phyloP scores from a whole-genome alignment of 2,329 filamentous ascomycete species.

The Pseudocercospora pini-densiflorae region DNA sequence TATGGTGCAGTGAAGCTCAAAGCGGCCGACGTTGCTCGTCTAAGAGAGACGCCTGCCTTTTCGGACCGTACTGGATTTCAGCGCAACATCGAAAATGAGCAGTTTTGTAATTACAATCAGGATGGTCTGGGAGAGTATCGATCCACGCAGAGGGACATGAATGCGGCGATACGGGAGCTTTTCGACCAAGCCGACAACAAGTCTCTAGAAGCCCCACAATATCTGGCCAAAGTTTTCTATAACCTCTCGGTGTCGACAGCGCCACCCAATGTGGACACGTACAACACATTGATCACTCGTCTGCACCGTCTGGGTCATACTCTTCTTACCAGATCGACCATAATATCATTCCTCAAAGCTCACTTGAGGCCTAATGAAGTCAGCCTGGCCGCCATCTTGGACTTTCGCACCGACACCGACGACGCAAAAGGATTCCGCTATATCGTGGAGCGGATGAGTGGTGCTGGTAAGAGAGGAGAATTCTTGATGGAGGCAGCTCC shows the following conservation, averaged over 20 bases:
- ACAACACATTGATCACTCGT: conserved; percentile 72
- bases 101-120: conserved; percentile 41
- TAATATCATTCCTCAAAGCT: conserved; percentile 37
- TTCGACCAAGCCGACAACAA: conserved; percentile 31
- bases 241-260: conserved; percentile 67
- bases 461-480: conserved; percentile 32
- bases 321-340: conserved; percentile 38
- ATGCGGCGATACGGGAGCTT: conserved; percentile 29
- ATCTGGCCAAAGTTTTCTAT: conserved; percentile 55
- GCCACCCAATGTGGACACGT: conserved; percentile 68
- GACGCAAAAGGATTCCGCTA: conserved; percentile 42
- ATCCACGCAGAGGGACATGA: conserved; percentile 32
- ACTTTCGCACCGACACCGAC: conserved; percentile 43
- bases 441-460: conserved; percentile 50
- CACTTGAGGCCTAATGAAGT: conserved; percentile 53
- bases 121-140: conserved; percentile 44
- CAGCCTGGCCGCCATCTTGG: conserved; percentile 47
- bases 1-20: conserved; percentile 14
- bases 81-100: conserved; percentile 19
- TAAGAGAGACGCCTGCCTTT: not conserved
- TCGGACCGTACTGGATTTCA: not conserved
- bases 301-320: conserved; percentile 50
- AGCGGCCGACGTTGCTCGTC: conserved; percentile 8
- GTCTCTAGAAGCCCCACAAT: conserved; percentile 15
- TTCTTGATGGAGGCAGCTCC: conserved; percentile 46